These are phyloP conservation scores for Ustulina deusta DNA, from an alignment of 2,329 filamentous ascomycete genomes.

Conservation along the genomic window DNA sequence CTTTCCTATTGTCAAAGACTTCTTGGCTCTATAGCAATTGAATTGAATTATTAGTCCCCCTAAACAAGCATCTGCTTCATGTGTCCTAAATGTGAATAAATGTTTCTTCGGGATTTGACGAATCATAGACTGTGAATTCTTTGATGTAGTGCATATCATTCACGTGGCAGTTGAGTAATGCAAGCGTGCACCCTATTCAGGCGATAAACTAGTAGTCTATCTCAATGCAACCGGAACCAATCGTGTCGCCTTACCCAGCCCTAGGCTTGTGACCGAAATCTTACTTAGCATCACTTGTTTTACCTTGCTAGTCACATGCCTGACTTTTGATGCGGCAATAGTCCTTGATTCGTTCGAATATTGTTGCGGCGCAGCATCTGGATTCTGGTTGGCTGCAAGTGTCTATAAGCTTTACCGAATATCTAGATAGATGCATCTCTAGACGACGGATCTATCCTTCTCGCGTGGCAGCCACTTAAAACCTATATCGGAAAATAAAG, in stretches of 20 bases:
- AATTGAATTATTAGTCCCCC: neutral
- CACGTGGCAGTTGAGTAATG: slow-evolving; percentile 15
- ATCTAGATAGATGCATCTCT: neutral
- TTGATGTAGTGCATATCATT: neutral
- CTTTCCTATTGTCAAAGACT: neutral
- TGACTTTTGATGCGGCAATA: neutral
- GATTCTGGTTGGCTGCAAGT: neutral
- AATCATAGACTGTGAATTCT: neutral
- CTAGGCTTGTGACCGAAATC: neutral
- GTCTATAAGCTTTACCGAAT: neutral
- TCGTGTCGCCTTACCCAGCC: slow-evolving; percentile 10
- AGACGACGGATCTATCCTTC: slow-evolving; percentile 10
- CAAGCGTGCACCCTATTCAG: neutral
- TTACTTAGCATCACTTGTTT: neutral
- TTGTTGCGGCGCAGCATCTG: neutral
- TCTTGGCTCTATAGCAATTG: neutral
- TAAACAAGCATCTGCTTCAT: neutral
- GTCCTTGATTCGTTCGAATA: neutral
- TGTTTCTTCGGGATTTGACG: neutral
- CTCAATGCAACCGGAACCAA: neutral
- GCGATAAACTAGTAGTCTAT: neutral
- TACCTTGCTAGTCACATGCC: slow-evolving; percentile 4
- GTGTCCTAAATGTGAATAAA: neutral
- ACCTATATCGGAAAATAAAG: neutral
- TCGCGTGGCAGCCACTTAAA: slow-evolving; percentile 21